Evolutionary conservation across 441 rosid genomes (phyloP), one percentile per base, ranked within the genome.

Genomic region (Jatropha podagrica): DNA sequence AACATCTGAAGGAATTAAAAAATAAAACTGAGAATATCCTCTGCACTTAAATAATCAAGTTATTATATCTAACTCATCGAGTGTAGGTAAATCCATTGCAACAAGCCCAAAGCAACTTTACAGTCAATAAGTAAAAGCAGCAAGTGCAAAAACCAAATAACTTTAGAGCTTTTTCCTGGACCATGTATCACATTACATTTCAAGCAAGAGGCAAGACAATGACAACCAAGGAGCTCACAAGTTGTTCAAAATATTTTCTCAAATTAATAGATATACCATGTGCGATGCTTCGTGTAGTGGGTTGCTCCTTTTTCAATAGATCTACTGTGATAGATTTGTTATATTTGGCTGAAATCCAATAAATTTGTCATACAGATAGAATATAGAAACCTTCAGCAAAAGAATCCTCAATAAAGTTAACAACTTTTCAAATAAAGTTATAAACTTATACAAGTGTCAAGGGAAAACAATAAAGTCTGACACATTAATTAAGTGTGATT

Each of bases 1-100:
- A 96, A 92, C 97, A 94, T 94, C 97, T 95, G 88, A 75, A 38
- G 7, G 74, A 86, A 60, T 75, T 78, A 81, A 82, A 78, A 66
- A 40, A 77, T 61, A 42, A 76, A 69, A 14, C n/a, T 26, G n/a
- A 74, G 51, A 68, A 72, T 70, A 37, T 55, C 71, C 42, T 62
- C 18, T 17, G 71, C 67, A 81, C 61, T 12, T 32, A 59, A 72
- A 69, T 63, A 52, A 65, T 49, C 18, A 60, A 46, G 26, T 66
- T 12, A 10, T 59, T 7, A 1, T 59, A 66, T 13, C 44, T 6
- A 59, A 75, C 67, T 72, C 42, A 14, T 42, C 32, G 20, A 38
- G 4, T 60, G 42, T 32, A n/a, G 54, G 42, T 27, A n/a, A 72
- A 48, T 18, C 54, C 51, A 46, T 70, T 7, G 54, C 20, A 51